phyloP scores from a whole-genome alignment of 108 stramenopile genomes.

The Cylindrotheca closterium region DNA sequence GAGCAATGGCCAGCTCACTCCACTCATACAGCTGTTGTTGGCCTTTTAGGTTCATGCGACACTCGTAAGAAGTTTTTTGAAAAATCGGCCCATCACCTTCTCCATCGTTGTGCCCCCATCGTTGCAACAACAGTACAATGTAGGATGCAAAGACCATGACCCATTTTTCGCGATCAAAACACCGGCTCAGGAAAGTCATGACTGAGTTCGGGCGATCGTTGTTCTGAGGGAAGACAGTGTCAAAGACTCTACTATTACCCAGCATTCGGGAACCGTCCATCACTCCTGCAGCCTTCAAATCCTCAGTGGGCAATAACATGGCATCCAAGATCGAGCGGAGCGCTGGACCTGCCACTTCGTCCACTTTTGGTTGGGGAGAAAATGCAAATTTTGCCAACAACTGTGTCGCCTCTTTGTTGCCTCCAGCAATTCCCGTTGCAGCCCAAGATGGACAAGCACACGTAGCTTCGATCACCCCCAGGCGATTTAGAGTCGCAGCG shows the following conservation, averaged over 20 bases:
- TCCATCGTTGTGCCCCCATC: conserved; percentile 47
- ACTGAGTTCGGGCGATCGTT: background rate
- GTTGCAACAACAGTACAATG: conserved; percentile 17
- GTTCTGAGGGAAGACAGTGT: conserved; percentile 1
- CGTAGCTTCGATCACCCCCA: background rate
- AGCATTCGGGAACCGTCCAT: background rate
- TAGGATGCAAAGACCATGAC: conserved; percentile 24
- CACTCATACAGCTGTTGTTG: conserved; percentile 42
- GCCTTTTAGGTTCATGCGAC: conserved; percentile 21
- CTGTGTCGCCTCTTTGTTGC: background rate
- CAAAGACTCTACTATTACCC: conserved; percentile 4
- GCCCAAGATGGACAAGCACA: conserved; percentile 12
- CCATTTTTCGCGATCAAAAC: conserved; percentile 14
- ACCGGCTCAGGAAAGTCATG: conserved; percentile 15
- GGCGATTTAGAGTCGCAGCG: conserved; percentile 7
- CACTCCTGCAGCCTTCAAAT: conserved; percentile 2
- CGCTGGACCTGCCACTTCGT: conserved; percentile 4
- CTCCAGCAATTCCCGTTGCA: conserved; percentile 7
- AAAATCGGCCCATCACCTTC: no score
- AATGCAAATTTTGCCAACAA: conserved; percentile 3
- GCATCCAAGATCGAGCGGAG: conserved; percentile 4
- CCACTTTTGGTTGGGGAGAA: background rate
- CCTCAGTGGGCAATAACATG: conserved; percentile 3
- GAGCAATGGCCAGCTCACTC: conserved; percentile 7
- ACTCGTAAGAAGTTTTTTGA: conserved; percentile 21